Evolutionary conservation across 768 basidiomycete genomes (phyloP), one percentile per base, ranked within the genome.

Genomic region (Auriscalpium vulgare): DNA sequence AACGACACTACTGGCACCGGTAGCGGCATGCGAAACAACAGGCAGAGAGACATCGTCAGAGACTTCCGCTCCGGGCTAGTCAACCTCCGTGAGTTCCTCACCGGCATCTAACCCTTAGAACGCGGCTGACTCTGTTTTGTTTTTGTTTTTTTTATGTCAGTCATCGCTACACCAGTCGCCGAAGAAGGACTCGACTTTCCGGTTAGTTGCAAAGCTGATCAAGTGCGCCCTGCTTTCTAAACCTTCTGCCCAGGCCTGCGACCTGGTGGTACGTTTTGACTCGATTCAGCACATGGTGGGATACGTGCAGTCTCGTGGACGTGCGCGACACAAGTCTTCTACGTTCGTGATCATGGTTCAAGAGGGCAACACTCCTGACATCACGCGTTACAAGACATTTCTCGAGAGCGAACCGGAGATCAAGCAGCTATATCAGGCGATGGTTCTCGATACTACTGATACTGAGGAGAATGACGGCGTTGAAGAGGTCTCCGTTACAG

Each of bases 161-260:
- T 94, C 19, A 75, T 94, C 59, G 88, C 91, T 4, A 93, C 91
- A 0, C 84, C 85, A 6, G 91, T 95, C 13, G 93, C 91, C 0
- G 93, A 95, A 69, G 93, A 95, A 72, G 93, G 93, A 0, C 77
- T 95, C 16, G 92, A 95, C 67, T 91, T 95, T 71, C 87, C 87
- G 21, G 86, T 87, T 64, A 54, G 80, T 69, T 19, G 49, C 40
- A 16, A 45, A 38, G 14, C 47, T 34, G 11, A 44, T 53, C 29
- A 5, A 29, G 5, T 37, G 16, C 35, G 36, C 50, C 47, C 16
- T 47, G 57, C 29, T 62, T 58, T 35, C 58, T 35, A 37, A 53
- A 47, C 53, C 55, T 53, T 46, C 45, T 52, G 9, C 17, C 4
- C 37, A 90, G 87, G 85, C 85, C 10, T 94, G 91, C 67, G 88